Base-by-base conservation (phyloP, 495 filamentous ascomycete genomes). In the Xylaria curta region DNA sequence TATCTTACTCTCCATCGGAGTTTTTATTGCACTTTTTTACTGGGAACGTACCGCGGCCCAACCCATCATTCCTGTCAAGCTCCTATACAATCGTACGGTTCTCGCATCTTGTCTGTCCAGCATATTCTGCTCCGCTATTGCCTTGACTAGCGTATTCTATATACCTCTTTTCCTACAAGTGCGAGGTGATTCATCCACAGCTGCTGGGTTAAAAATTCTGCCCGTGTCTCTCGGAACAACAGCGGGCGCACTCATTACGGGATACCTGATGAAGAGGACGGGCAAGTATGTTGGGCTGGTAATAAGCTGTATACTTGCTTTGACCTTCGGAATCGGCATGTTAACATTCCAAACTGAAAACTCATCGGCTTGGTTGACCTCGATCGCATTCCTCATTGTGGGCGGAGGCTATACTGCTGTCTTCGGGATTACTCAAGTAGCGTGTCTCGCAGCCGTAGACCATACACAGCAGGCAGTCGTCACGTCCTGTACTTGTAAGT, bases 101-200 rank as follows among this genome's bases (percentile, higher is more conserved):
- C 75, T 84, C 19, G 83, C 88, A 8, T 87, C 88, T 17, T 93
- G 91, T 63, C 76, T 93, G 24, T 87, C 87, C 4, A 92, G 92
- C 67, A 91, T 89, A 88, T 90, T 94, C 62, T 68, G 68, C 19
- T 82, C 80, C 31, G 86, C 85, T 82, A 73, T 76, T 7, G 54
- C 75, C 36, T 82, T 76, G 71, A 84, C 83, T 0, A 73, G 87
- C 31, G 78, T 91, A 15, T 93, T 91, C 76, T 93, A 92, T 72
- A 81, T 88, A 15, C 91, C 92, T 0, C 84, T 94, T 7, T 92
- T 89, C 78, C 90, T 92, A 78, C 90, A 93, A 76, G 83, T 92
- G 31, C 87, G 87, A 62, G 90, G 90, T 4, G 75, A 87, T 38
- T 91, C 88, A 0, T 81, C 91, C 9, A 91, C 90, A 2, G 77